A percentile compares a stretch with the other conserved stretches of the same genome.
phyloP scores from a whole-genome alignment of 495 filamentous ascomycete genomes.

The Hyphodiscus hymeniophilus region DNA sequence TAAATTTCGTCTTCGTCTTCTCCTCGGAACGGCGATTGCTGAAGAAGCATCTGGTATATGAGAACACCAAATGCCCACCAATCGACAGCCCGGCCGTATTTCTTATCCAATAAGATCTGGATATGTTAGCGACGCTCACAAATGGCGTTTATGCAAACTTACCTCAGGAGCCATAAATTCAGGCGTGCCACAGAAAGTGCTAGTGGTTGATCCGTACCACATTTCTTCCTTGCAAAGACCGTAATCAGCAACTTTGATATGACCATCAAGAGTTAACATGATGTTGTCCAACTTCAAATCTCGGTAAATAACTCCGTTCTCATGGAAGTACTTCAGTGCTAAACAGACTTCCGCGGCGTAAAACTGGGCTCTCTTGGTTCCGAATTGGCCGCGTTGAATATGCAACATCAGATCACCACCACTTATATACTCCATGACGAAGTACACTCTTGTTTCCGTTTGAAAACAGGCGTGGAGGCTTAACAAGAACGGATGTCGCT shows the following conservation, averaged over 20 bases:
- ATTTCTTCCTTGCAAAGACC: constrained; percentile 99
- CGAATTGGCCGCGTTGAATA: constrained; percentile 95
- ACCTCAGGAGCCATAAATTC: constrained; percentile 99
- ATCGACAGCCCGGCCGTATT: constrained; percentile 96
- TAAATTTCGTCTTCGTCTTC: constrained; percentile 99
- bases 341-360: constrained; percentile 97
- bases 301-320: constrained; percentile 98
- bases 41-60: constrained; percentile 99
- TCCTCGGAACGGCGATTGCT: constrained; percentile 97
- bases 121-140: constrained; percentile 14
- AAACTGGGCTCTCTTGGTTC: constrained; percentile 95
- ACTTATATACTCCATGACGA: constrained; percentile 99
- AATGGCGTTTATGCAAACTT: constrained; percentile 23
- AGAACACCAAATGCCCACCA: constrained; percentile 99
- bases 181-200: constrained; percentile 97
- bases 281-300: constrained; percentile 99
- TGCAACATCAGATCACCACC: constrained; percentile 99
- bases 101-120: constrained; percentile 97
- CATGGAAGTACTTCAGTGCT: constrained; percentile 98
- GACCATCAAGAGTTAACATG: constrained; percentile 86
- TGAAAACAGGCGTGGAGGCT: constrained; percentile 98
- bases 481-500: constrained; percentile 91
- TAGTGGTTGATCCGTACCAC: constrained; percentile 96
- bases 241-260: constrained; percentile 98
- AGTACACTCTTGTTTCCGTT: constrained; percentile 97